Conservation (phyloP, 2,329 filamentous ascomycete genomes). For the Aurifilum marmelostoma region DNA sequence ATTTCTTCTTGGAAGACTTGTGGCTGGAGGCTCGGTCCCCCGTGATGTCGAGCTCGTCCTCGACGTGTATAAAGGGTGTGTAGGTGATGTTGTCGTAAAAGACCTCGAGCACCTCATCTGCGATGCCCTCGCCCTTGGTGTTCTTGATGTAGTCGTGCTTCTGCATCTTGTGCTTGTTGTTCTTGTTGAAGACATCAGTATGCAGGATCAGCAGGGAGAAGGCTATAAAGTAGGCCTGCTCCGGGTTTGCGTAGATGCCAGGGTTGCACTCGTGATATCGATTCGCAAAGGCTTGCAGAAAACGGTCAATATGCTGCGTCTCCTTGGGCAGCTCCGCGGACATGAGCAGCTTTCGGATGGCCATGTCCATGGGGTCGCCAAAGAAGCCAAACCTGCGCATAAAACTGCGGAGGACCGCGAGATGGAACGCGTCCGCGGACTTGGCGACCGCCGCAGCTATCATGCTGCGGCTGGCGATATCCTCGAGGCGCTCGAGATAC, state of each 20-base stretch:
- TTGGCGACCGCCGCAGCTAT: conserved; percentile 88
- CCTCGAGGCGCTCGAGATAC: conserved; percentile 84
- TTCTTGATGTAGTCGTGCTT: conserved; percentile 95
- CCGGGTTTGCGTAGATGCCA: conserved; percentile 85
- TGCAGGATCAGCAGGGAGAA: conserved; percentile 96
- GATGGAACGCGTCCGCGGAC: conserved; percentile 80
- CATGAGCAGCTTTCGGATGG: conserved; percentile 92
- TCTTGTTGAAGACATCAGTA: conserved; percentile 99
- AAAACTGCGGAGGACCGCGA: conserved; percentile 85
- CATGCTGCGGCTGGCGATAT: conserved; percentile 75
- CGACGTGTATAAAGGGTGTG: conserved; percentile 96
- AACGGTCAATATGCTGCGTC: conserved; percentile 96
- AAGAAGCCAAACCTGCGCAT: conserved; percentile 96
- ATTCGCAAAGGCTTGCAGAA: conserved; percentile 91
- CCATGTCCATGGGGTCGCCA: conserved; percentile 97
- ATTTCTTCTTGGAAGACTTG: conserved; percentile 68
- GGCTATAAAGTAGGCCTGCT: conserved; percentile 97
- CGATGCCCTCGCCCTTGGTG: conserved; percentile 87
- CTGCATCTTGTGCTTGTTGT: conserved; percentile 99
- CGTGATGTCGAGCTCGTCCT: conserved; percentile 84
- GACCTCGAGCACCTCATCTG: conserved; percentile 88
- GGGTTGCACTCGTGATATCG: conserved; percentile 98
- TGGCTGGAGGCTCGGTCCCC: conserved; percentile 72
- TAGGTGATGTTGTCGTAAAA: conserved; percentile 99
- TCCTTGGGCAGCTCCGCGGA: conserved; percentile 95